These are phyloP conservation scores for Boletus rufocinnamomeus DNA, from an alignment of 768 basidiomycete species.

Conservation along the genomic window DNA sequence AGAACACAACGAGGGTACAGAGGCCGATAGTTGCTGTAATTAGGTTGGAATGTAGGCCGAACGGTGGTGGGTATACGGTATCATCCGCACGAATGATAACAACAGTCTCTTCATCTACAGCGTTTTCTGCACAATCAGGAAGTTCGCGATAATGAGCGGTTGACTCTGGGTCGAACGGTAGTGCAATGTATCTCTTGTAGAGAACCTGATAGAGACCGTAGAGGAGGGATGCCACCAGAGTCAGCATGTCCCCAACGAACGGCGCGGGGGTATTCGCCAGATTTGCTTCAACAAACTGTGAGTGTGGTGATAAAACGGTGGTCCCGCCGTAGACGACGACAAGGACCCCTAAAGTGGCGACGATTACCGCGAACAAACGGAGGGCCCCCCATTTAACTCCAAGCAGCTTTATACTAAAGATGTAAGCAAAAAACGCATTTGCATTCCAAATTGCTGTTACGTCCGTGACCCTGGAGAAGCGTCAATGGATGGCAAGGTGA, in stretches of 20 bases:
- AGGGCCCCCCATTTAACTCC: conserved; percentile 61
- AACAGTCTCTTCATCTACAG: conserved; percentile 23
- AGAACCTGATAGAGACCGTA: conserved; percentile 83
- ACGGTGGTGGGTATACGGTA: conserved; percentile 62
- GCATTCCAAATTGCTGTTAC: conserved; percentile 90
- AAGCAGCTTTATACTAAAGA: conserved; percentile 76
- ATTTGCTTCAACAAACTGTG: conserved; percentile 16
- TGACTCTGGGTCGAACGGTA: conserved; percentile 63
- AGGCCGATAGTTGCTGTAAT: conserved; percentile 81
- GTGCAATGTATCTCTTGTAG: conserved; percentile 77
- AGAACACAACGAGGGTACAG: conserved; percentile 69
- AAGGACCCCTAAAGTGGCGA: conserved; percentile 81
- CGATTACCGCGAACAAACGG: conserved; percentile 67
- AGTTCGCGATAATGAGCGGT: conserved; percentile 48
- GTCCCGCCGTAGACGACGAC: conserved; percentile 82
- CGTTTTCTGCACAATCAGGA: conserved; percentile 38
- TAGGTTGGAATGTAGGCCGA: conserved; percentile 83
- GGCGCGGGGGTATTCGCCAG: conserved; percentile 45
- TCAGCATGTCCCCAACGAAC: conserved; percentile 71
- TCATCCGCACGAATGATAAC: conserved; percentile 29
- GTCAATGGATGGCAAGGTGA: conserved; percentile 8
- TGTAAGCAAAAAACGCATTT: conserved; percentile 89
- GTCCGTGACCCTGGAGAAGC: conserved; percentile 64
- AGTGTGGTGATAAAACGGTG: conserved; percentile 28
- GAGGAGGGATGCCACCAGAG: conserved; percentile 66